Base-by-base conservation (phyloP, 768 basidiomycete genomes). In the Amanita jacksonii region DNA sequence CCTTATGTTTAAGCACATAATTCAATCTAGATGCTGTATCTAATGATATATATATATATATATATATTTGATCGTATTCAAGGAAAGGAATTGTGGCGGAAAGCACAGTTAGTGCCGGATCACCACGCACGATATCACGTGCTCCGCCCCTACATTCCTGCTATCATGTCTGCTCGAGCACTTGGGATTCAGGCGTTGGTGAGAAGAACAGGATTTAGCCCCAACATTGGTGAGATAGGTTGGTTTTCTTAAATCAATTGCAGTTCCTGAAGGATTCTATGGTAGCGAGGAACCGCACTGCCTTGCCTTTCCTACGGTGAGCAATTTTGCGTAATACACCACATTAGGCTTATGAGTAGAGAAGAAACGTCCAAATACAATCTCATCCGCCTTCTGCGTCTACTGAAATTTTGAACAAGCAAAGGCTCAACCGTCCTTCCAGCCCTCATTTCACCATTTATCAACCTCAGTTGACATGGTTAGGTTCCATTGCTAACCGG, bases 401-500 rank as follows among this genome's bases (percentile, higher is more conserved):
- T 8, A 58, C 66, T 27, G 70, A 68, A 3, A 84, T 91, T 50
- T 70, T 97, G 54, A 94, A 98, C 72, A 63, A 74, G 52, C 93
- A 98, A 62, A 85, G 96, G 51, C 65, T 88, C 39, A 69, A 70
- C 38, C 84, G 96, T n/a, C 94, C 96, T 13, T 85, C 75, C 49
- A 87, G 85, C 55, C 96, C 96, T 7, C 93, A 97, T 62, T 85
- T 91, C 59, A 91, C 91, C 45, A 98, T 99, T 65, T 99, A 99
- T 68, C 84, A 93, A 57, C 86, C 85, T 1, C 89, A 98, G 65
- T 63, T 98, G 37, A 97, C 94, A 27, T 94, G 89, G 88, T 10
- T 87, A 43, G 73, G 65, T 4, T 96, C 91, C 13, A 90, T 94
- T 54, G 78, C 74, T 31, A 83, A 98, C 66, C 85, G 96, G 60